Base-by-base conservation (phyloP, 148 eudicot species). In the Fallopia convolvulus region DNA sequence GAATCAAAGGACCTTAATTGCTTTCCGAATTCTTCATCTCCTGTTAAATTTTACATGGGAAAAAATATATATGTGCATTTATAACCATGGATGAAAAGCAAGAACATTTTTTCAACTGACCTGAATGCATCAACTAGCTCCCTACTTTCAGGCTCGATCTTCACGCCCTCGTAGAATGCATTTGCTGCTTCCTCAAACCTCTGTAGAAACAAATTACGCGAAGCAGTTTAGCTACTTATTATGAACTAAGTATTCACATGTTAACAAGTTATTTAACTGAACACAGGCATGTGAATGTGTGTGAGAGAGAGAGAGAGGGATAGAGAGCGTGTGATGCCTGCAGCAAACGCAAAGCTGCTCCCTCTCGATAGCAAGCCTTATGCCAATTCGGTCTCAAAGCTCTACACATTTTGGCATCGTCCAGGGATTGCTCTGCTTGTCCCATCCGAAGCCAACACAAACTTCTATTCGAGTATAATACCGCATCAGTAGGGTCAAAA, bases 141-240 rank as follows among this genome's bases (percentile, higher is more conserved):
- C 86, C 75, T 86, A 77, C 88, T 95, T 84, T 95, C 99, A 71
- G 99, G 99, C 79, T 88, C 92, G 36, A 93, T 94, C 77, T 71
- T 76, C 58, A 95, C 93, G 11, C 99, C 99, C 79, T 95, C 97
- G 44, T 95, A 95, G 81, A 95, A 95, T 75, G 92, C 87, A 89
- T 86, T 93, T 39, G 99, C 99, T 79, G 99, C 99, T 42, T 93
- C 99, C 17, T 95, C 97, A 81, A 89, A 95, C 81, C 84, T 95
- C 99, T 95, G 90, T 70, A 82, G 50, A 41, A 76, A 74, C 39
- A 26, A 53, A 36, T 66, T 5, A 32, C 17, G 72, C 40, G 36
- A 10, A 61, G 14, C 26, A 30, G 10, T 9, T 61, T 9, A 61
- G 9, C 30, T 0, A 14, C 44, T 66, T 13, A 4, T 66, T 13